Evolutionary conservation across 2,329 filamentous ascomycete genomes (phyloP).

Genomic region (Bipolaris victoriae): DNA sequence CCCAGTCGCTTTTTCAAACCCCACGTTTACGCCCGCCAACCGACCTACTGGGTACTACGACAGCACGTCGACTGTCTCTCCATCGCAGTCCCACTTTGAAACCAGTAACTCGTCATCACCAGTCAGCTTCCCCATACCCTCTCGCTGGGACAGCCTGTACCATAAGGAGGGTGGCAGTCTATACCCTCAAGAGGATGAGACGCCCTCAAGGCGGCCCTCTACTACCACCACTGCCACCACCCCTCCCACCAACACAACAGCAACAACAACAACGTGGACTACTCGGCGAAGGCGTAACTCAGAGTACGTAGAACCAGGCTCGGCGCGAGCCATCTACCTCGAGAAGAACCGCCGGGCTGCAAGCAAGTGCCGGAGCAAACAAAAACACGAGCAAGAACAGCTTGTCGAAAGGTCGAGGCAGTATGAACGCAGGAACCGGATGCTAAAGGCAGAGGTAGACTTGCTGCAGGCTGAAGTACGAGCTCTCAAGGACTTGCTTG

Average conservation of each 20-base stretch:
- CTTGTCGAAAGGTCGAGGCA: constrained; percentile 54
- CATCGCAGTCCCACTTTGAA: background rate
- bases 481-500: constrained; percentile 33
- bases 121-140: background rate
- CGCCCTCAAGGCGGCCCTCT: background rate
- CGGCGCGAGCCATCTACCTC: constrained; percentile 51
- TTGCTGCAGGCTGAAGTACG: constrained; percentile 31
- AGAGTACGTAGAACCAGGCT: constrained; percentile 31
- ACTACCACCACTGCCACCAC: background rate
- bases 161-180: background rate
- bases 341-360: constrained; percentile 74
- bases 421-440: constrained; percentile 35
- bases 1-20: background rate
- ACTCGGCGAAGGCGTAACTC: constrained; percentile 23
- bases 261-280: background rate
- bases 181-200: background rate
- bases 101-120: background rate
- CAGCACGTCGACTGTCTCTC: background rate
- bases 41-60: background rate
- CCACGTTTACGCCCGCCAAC: background rate
- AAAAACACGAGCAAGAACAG: constrained; percentile 60
- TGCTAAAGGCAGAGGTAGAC: constrained; percentile 37
- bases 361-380: constrained; percentile 73
- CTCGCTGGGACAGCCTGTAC: background rate
- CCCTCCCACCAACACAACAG: background rate